Evolutionary conservation across 345 rosid genomes (phyloP).

Genomic region (Microcos paniculata): DNA sequence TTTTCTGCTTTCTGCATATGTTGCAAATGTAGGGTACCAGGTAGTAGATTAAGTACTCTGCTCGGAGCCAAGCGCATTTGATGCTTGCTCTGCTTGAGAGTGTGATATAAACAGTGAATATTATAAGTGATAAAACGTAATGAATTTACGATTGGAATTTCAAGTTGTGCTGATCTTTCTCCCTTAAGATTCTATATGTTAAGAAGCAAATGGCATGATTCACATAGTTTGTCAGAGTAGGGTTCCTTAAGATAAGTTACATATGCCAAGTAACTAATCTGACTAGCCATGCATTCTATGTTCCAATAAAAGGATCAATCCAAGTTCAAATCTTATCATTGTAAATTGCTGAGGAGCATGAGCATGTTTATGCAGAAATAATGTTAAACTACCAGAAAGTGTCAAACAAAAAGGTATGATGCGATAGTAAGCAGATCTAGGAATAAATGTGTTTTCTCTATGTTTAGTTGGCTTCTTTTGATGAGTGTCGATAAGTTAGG

Average conservation of each 20-base stretch:
- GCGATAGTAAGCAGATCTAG: not conserved
- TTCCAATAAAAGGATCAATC: not conserved
- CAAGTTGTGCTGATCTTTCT: not conserved
- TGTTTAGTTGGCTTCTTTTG: not conserved
- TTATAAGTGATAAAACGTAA: not conserved
- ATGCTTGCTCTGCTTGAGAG: slow-evolving; percentile 3
- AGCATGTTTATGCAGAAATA: not conserved
- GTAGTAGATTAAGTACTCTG: not conserved
- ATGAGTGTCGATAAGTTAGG: not conserved
- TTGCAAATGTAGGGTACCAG: not conserved
- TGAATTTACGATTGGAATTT: not conserved
- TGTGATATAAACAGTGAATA: not conserved
- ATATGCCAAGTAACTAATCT: not conserved
- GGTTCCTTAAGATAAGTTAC: no score
- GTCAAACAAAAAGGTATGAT: not conserved
- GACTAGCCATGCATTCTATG: not conserved
- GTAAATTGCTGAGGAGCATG: not conserved
- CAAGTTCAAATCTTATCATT: not conserved
- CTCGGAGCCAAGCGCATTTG: not conserved
- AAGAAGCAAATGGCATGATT: not conserved
- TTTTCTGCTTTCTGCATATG: not conserved
- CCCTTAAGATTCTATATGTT: not conserved
- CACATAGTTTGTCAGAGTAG: not conserved
- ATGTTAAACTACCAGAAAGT: not conserved
- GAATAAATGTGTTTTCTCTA: not conserved